phyloP scores from a whole-genome alignment of 2,329 filamentous ascomycete species.

The Alternaria sp. region DNA sequence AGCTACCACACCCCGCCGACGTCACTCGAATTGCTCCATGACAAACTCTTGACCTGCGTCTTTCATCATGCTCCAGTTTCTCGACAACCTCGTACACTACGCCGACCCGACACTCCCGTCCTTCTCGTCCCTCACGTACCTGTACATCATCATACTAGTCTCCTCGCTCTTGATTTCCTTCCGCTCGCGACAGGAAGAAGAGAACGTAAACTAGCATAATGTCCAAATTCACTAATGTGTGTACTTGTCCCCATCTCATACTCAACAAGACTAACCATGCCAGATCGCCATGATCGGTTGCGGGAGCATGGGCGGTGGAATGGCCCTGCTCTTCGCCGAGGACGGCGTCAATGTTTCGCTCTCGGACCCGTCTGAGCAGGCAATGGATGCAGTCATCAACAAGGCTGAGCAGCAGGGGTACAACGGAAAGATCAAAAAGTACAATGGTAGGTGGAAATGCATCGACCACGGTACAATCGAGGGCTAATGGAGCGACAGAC shows the following conservation, averaged over 20 bases:
- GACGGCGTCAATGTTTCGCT: conserved; percentile 64
- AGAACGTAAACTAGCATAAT: conserved; percentile 22
- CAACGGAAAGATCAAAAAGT: conserved; percentile 50
- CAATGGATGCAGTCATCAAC: conserved; percentile 57
- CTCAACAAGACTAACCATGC: conserved; percentile 1
- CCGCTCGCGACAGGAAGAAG: conserved; percentile 27
- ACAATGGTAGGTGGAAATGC: conserved; percentile 37
- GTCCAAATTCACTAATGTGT: conserved; percentile 37
- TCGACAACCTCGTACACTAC: conserved; percentile 41
- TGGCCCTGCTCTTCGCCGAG: conserved; percentile 68
- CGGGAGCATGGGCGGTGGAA: conserved; percentile 68
- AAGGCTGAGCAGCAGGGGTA: conserved; percentile 54
- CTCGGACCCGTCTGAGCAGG: conserved; percentile 61
- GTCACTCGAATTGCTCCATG: conserved; percentile 19
- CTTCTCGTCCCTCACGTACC: conserved; percentile 40
- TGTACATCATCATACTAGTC: conserved; percentile 41
- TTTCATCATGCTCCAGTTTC: conserved; percentile 36
- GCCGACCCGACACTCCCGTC: conserved; percentile 43
- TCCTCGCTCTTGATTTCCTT: conserved; percentile 37
- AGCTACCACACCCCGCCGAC: conserved; percentile 23
- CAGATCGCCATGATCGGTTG: conserved; percentile 66
- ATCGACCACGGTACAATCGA: neutral
- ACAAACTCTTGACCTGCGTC: conserved; percentile 9
- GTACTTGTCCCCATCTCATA: conserved; percentile 4
- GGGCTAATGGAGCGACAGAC: conserved; percentile 44